Evolutionary conservation across 2,329 filamentous ascomycete species (phyloP).

Genomic region (Microsporum audouinii): DNA sequence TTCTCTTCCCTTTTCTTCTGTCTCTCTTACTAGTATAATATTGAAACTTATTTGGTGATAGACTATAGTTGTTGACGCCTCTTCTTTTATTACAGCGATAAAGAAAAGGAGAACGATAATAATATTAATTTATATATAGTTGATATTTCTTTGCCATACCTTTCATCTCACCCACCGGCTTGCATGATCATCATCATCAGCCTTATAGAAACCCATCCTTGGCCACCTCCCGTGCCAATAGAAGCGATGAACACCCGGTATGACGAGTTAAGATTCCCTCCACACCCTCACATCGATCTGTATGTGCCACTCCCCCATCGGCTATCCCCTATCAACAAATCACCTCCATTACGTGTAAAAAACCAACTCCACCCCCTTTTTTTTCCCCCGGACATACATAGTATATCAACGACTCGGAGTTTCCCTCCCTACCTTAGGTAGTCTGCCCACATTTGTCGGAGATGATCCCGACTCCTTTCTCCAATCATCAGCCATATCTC

Average conservation of each 20-base stretch:
- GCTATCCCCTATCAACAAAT: no score
- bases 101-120: not conserved
- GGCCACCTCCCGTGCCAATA: not conserved
- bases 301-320: no score
- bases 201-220: not conserved
- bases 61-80: not conserved
- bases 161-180: not conserved
- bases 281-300: no score
- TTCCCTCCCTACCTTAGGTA: no score
- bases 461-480: not conserved
- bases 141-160: not conserved
- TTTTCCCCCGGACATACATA: no score
- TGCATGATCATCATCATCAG: not conserved
- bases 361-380: no score
- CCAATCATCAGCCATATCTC: not conserved
- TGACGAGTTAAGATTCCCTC: no score
- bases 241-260: no score
- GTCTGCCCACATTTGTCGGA: no score
- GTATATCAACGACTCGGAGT: no score
- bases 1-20: not conserved
- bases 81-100: not conserved
- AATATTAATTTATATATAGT: not conserved
- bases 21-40: not conserved
- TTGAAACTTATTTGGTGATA: slow-evolving; percentile 3
- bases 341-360: no score